These are phyloP conservation scores for Verbena officinalis DNA, from an alignment of 257 asterid species.

Conservation along the genomic window DNA sequence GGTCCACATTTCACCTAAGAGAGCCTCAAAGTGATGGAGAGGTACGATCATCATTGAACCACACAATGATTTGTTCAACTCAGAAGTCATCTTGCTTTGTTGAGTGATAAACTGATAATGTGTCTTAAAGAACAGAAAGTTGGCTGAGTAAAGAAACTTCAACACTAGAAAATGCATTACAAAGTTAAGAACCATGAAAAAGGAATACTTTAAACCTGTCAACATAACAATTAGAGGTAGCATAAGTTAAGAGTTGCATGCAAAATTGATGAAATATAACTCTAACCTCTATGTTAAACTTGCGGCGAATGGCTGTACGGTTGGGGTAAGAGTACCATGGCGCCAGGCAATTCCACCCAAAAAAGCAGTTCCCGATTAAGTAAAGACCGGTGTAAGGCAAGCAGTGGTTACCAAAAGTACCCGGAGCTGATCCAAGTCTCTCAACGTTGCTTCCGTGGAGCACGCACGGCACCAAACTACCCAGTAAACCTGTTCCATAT, in stretches of 20 bases:
- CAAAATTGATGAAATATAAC: neutral
- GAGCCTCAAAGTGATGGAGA: no score
- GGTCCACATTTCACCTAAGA: no score
- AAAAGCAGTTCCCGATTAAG: slow-evolving; percentile 61
- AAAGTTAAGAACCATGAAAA: no score
- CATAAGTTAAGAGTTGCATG: neutral
- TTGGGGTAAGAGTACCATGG: slow-evolving; percentile 72
- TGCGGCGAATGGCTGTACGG: slow-evolving; percentile 76
- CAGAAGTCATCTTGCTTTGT: no score
- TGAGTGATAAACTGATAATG: no score
- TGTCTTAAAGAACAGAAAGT: no score
- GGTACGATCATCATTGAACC: no score
- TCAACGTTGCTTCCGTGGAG: slow-evolving; percentile 83
- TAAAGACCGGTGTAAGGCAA: slow-evolving; percentile 75
- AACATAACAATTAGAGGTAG: no score
- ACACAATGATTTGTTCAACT: no score
- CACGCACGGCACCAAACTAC: slow-evolving; percentile 76
- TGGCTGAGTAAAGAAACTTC: no score
- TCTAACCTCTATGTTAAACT: slow-evolving; percentile 71
- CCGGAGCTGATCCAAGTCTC: slow-evolving; percentile 62
- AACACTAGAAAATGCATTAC: no score
- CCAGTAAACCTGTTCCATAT: slow-evolving; percentile 66
- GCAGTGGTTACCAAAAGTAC: slow-evolving; percentile 68
- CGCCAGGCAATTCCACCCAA: slow-evolving; percentile 76
- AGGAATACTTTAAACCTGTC: no score